Percentiles rank a stretch among this genome's conserved stretches.
phyloP scores from a whole-genome alignment of 768 basidiomycete genomes.

The Holtermanniella nyarrowii region DNA sequence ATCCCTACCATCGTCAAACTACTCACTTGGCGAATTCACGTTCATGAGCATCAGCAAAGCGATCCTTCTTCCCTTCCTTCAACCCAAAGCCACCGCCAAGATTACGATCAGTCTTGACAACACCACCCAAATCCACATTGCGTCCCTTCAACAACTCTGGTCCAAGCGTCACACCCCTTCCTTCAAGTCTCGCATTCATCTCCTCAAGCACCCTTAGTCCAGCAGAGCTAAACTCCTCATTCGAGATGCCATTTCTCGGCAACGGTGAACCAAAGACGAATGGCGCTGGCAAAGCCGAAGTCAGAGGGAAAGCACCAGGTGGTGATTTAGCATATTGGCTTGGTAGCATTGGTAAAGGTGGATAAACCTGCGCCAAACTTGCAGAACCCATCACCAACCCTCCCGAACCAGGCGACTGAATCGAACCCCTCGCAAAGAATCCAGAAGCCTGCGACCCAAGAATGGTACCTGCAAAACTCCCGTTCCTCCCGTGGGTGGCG shows the following conservation, averaged over 20 bases:
- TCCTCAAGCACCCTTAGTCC: slow-evolving; percentile 26
- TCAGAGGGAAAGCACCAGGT: slow-evolving; percentile 1
- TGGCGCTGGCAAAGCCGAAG: slow-evolving; percentile 2
- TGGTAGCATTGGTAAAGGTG: slow-evolving; percentile 20
- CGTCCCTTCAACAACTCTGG: slow-evolving; percentile 28
- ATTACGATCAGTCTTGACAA: slow-evolving; percentile 9
- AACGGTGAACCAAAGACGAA: slow-evolving; percentile 11
- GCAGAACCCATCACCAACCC: slow-evolving; percentile 7
- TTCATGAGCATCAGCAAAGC: slow-evolving; percentile 33
- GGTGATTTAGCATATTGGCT: slow-evolving; percentile 5
- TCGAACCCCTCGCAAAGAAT: background rate
- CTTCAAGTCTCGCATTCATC: slow-evolving; percentile 32
- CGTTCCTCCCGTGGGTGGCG: background rate
- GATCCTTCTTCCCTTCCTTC: slow-evolving; percentile 9
- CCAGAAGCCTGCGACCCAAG: background rate
- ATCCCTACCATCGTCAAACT: background rate
- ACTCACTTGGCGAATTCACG: slow-evolving; percentile 36
- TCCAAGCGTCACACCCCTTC: slow-evolving; percentile 13
- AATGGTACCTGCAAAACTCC: background rate
- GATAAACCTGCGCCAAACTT: slow-evolving; percentile 20
- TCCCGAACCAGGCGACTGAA: background rate
- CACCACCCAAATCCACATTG: slow-evolving; percentile 17
- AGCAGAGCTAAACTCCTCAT: slow-evolving; percentile 26
- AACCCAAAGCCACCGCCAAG: slow-evolving; percentile 14
- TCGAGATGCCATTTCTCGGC: slow-evolving; percentile 8